Evolutionary conservation across 2,329 filamentous ascomycete genomes (phyloP).

Genomic region (Fonsecaea multimorphosa): DNA sequence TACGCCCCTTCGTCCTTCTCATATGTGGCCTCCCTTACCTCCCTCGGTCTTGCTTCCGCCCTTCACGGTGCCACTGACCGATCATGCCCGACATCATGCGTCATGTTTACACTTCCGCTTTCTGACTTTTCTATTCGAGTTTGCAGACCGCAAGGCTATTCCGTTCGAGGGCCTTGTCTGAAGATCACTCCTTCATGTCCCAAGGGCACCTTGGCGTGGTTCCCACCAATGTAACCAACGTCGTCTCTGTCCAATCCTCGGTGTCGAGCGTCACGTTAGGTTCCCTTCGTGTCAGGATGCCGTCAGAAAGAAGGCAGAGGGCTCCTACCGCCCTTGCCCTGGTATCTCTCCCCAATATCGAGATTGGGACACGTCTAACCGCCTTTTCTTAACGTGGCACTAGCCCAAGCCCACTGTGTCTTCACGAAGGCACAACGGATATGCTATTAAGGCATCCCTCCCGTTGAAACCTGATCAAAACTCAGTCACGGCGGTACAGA

Average conservation of each 20-base stretch:
- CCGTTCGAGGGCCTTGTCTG: not conserved
- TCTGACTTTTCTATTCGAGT: not conserved
- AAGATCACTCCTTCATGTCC: slow-evolving; percentile 2
- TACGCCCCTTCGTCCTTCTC: not conserved
- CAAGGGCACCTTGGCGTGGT: not conserved
- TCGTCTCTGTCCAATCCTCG: not conserved
- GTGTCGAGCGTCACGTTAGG: not conserved
- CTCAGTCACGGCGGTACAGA: not conserved
- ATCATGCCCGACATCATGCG: slow-evolving; percentile 8
- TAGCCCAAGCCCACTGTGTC: not conserved
- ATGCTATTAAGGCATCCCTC: not conserved
- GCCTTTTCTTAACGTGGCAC: not conserved
- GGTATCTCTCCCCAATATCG: not conserved
- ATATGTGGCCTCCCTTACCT: not conserved
- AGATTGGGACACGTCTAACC: not conserved
- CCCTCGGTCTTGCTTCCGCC: slow-evolving; percentile 12
- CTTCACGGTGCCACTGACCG: slow-evolving; percentile 7
- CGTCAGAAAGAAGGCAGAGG: not conserved
- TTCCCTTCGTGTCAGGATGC: not conserved
- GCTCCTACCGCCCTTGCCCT: not conserved
- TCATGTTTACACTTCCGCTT: not conserved
- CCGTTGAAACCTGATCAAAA: not conserved
- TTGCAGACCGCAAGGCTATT: not conserved
- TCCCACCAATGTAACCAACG: slow-evolving; percentile 1
- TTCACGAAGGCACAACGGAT: not conserved